Evolutionary conservation across 495 filamentous ascomycete genomes (phyloP).

Genomic region (Apodospora peruviana): DNA sequence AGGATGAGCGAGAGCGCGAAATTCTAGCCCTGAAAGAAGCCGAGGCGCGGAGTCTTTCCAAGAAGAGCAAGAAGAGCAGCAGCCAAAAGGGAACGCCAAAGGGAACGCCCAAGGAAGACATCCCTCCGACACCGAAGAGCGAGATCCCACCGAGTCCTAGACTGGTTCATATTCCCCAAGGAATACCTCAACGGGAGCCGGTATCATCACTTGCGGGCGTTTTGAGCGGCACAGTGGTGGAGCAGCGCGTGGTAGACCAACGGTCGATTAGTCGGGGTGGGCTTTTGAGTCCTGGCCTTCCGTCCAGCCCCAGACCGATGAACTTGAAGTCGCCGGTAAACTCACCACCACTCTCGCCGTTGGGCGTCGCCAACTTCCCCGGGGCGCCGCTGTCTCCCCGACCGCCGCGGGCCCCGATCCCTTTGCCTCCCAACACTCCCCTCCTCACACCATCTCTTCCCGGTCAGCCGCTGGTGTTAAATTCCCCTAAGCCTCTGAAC

Average conservation of each 20-base stretch:
- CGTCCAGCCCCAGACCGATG: constrained; percentile 82
- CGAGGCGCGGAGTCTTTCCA: constrained; percentile 58
- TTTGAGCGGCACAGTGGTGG: constrained; percentile 33
- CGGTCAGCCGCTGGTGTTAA: constrained; percentile 25
- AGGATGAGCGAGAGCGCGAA: constrained; percentile 78
- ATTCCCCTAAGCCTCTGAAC: constrained; percentile 34
- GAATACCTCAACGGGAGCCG: constrained; percentile 17
- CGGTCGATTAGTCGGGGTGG: constrained; percentile 40
- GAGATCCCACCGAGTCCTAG: constrained; percentile 29
- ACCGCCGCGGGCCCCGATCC: constrained; percentile 59
- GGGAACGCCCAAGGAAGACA: constrained; percentile 30
- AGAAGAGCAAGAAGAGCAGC: constrained; percentile 54
- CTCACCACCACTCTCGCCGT: constrained; percentile 65
- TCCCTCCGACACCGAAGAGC: constrained; percentile 7
- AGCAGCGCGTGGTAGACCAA: constrained; percentile 20
- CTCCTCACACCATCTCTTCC: constrained; percentile 49
- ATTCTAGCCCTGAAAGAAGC: constrained; percentile 56
- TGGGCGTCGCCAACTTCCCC: constrained; percentile 42
- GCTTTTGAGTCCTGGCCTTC: constrained; percentile 80
- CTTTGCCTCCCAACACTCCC: constrained; percentile 57
- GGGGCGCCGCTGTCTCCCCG: constrained; percentile 68
- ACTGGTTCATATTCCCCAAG: constrained; percentile 19
- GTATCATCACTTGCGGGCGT: constrained; percentile 45
- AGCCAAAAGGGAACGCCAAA: constrained; percentile 40
- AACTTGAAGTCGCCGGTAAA: constrained; percentile 64